Percentiles rank a stretch among this genome's conserved stretches.
Conservation (phyloP, 1,284 basidiomycete species). For the Cystobasidium sp. region DNA sequence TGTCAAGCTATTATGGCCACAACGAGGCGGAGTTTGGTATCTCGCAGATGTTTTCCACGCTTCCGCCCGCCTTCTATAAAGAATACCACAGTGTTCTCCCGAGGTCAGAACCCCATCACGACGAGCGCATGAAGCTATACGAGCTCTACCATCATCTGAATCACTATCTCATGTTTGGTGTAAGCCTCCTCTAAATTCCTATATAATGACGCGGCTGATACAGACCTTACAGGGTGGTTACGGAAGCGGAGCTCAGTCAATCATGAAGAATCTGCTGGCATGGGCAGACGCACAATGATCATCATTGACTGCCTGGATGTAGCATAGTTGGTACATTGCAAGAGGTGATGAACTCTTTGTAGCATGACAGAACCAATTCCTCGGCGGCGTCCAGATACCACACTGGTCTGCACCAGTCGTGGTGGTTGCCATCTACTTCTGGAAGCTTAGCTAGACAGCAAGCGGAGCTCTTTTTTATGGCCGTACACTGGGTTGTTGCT, state of each 20-base stretch:
- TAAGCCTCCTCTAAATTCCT: too few species aligned
- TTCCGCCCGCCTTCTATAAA: conserved; percentile 70
- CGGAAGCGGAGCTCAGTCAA: conserved; percentile 8
- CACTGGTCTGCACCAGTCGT: too few species aligned
- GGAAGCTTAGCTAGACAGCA: too few species aligned
- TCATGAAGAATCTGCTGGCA: conserved; percentile 21
- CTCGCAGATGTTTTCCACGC: conserved; percentile 79
- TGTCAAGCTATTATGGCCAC: conserved; percentile 80
- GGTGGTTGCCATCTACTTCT: too few species aligned
- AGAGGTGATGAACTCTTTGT: too few species aligned
- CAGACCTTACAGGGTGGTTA: background rate
- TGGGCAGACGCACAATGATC: conserved; percentile 7
- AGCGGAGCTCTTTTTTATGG: too few species aligned
- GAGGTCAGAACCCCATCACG: conserved; percentile 74
- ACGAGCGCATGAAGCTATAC: conserved; percentile 72
- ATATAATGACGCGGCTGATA: background rate
- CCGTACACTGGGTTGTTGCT: too few species aligned
- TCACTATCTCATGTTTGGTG: conserved; percentile 58
- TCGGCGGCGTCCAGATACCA: too few species aligned
- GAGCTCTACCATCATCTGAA: conserved; percentile 88
- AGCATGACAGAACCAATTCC: too few species aligned
- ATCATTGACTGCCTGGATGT: too few species aligned
- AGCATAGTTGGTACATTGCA: too few species aligned
- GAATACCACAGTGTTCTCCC: conserved; percentile 73
- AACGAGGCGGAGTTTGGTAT: conserved; percentile 86